phyloP scores from a whole-genome alignment of 1,139 yeast genomes.

The Scheffersomyces parashehatae region DNA sequence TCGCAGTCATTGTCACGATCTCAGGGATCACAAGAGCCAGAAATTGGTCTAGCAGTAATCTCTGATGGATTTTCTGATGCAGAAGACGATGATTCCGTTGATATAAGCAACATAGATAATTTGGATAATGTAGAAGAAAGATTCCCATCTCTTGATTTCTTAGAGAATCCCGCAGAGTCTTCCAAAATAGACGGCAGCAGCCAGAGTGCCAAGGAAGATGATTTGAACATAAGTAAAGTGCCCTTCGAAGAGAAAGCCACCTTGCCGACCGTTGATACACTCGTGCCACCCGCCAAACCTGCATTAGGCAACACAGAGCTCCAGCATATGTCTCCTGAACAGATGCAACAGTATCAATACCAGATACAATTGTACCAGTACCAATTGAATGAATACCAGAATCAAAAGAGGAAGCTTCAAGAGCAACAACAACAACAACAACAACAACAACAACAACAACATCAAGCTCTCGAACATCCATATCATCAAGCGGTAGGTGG shows the following conservation, averaged over 20 bases:
- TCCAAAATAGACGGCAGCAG: too few relatives aligned
- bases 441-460: conserved; percentile 7
- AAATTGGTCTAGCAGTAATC: background rate
- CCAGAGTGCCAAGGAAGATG: too few relatives aligned
- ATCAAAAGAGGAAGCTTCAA: conserved; percentile 16
- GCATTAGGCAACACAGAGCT: conserved; percentile 17
- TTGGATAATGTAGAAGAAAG: conserved; percentile 46
- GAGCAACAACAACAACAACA: conserved; percentile 13
- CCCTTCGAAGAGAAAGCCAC: background rate
- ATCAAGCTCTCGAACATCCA: background rate
- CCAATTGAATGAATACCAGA: conserved; percentile 9
- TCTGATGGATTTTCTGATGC: background rate
- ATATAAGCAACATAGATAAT: conserved; percentile 31
- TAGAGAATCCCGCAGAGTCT: background rate
- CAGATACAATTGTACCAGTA: conserved; percentile 24
- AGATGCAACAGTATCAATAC: conserved; percentile 23
- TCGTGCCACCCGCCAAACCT: conserved; percentile 18
- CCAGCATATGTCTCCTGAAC: conserved; percentile 21
- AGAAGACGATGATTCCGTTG: conserved; percentile 16
- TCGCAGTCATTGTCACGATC: too few relatives aligned
- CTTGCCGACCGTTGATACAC: background rate
- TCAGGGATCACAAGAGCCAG: background rate
- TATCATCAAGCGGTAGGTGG: background rate
- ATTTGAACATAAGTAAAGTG: too few relatives aligned
- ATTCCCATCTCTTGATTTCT: conserved; percentile 42